A percentile compares a stretch with the other conserved stretches of the same genome.
These are phyloP conservation scores for Colletotrichum sp. DNA, from an alignment of 2,329 filamentous ascomycete genomes.

Conservation along the genomic window DNA sequence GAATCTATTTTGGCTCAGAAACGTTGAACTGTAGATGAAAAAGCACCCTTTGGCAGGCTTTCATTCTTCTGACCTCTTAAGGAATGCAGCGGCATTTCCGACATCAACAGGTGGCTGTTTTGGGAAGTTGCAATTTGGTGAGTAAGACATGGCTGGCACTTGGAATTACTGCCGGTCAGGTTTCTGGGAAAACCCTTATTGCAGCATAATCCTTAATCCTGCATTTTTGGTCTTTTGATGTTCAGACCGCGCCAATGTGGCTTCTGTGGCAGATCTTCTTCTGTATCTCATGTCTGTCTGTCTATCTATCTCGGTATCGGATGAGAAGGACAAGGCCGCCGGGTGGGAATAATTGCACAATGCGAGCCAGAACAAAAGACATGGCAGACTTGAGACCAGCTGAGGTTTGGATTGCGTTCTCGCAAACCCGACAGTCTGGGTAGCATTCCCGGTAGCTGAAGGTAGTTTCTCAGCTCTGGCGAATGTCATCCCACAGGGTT, in stretches of 20 bases:
- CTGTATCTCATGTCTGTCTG: background rate
- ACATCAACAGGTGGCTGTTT: background rate
- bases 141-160: background rate
- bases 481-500: background rate
- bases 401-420: background rate
- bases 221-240: background rate
- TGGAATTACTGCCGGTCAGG: background rate
- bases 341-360: background rate
- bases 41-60: background rate
- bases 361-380: background rate
- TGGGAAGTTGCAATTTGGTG: background rate
- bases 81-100: background rate
- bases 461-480: background rate
- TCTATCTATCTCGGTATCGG: background rate
- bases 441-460: background rate
- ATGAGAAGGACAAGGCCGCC: background rate
- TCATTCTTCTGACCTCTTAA: background rate
- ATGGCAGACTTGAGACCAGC: background rate
- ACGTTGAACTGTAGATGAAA: background rate
- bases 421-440: background rate
- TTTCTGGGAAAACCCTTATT: background rate
- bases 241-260: background rate
- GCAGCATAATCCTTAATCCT: background rate
- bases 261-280: background rate
- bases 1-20: background rate